Base-by-base conservation (phyloP, 2,329 filamentous ascomycete genomes). In the Fusarium guadeloupense region DNA sequence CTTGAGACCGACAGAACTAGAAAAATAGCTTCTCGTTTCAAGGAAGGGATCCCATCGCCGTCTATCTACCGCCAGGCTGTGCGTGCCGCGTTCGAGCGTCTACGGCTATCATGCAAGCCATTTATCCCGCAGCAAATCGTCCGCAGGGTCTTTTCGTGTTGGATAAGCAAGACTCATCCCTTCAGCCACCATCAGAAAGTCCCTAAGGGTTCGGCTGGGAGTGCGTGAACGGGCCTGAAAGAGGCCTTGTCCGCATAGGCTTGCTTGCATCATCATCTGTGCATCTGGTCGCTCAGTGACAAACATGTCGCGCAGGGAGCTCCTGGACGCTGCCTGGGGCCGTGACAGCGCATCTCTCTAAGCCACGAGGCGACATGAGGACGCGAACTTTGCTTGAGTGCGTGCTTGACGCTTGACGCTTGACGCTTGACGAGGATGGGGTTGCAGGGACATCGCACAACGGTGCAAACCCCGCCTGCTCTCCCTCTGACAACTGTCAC, bases 231-330 rank as follows among this genome's bases (percentile, higher is more conserved):
- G 64, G 67, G 55, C 67, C 67, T 51, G 44, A 20, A 21, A 39
- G 54, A 50, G 62, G 66, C 60, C 62, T 44, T 63, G 37, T 14
- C 10, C 46, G 33, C 45, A 54, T 35, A 16, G 53, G 45, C 35
- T 55, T 44, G 40, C 61, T 65, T 53, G 57, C 62, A 65, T 65
- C 50, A 60, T 59, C 46, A 58, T 54, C 51, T 68, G 64, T 68
- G 66, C 59, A 57, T 52, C 26, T 54, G 34, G 59, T 54, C 50
- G 60, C 50, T 64, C 50, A 63, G 47, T 48, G 55, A 61, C 40
- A 63, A 51, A 54, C 58, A 55, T 67, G 54, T 62, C 51, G 58
- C 51, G 53, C 66, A 69, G 66, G 66, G 66, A 68, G 64, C 55
- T 62, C 59, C 61, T 51, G 51, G 59, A 19, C 30, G 47, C 23